A percentile compares a stretch with the other conserved stretches of the same genome.
phyloP scores from a whole-genome alignment of 768 basidiomycete species.

The Sistotremastrum niveocremeum region DNA sequence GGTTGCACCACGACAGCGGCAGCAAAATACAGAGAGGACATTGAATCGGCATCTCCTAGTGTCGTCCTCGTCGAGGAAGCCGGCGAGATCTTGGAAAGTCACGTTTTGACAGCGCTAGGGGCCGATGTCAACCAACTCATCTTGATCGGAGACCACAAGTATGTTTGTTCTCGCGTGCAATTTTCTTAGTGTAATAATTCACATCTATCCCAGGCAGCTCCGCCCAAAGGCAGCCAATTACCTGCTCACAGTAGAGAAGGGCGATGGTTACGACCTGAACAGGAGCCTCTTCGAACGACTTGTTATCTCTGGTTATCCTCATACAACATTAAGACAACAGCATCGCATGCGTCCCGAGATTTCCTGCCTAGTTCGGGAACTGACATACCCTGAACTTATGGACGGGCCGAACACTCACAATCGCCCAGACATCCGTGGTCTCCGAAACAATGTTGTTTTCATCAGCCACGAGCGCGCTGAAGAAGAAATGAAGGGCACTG shows the following conservation, averaged over 20 bases:
- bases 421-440: slow-evolving; percentile 39
- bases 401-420: slow-evolving; percentile 38
- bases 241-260: slow-evolving; percentile 50
- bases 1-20: slow-evolving; percentile 61
- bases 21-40: slow-evolving; percentile 38
- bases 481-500: slow-evolving; percentile 33
- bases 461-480: slow-evolving; percentile 44
- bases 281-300: slow-evolving; percentile 57
- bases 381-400: slow-evolving; percentile 52
- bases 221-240: slow-evolving; percentile 64
- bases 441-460: slow-evolving; percentile 46
- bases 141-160: slow-evolving; percentile 67
- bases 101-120: slow-evolving; percentile 45
- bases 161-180: slow-evolving; percentile 10
- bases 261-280: slow-evolving; percentile 54
- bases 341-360: slow-evolving; percentile 72
- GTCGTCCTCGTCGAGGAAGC: slow-evolving; percentile 60
- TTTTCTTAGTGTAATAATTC: background rate
- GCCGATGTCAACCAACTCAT: slow-evolving; percentile 36
- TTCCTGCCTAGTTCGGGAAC: slow-evolving; percentile 40
- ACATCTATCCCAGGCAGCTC: slow-evolving; percentile 34
- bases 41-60: slow-evolving; percentile 32
- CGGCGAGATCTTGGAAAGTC: slow-evolving; percentile 59
- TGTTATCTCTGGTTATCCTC: slow-evolving; percentile 47
- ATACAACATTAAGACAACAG: slow-evolving; percentile 38